These are phyloP conservation scores for Hippophae tibetana DNA, from an alignment of 306 rosid species.

Conservation along the genomic window DNA sequence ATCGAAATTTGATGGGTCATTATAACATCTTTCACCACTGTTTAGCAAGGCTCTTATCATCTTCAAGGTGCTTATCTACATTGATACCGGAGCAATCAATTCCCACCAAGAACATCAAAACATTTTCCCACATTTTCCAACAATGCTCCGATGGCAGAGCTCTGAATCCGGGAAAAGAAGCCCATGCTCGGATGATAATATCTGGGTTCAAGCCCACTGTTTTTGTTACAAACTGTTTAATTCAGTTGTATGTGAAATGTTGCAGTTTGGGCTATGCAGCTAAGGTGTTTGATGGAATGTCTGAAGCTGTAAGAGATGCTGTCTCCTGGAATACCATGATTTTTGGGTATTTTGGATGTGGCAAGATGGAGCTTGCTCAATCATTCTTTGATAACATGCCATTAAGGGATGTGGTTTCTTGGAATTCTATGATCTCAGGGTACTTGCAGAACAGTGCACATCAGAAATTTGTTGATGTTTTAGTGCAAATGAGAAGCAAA, in stretches of 20 bases:
- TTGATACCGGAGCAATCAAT: constrained; percentile 20
- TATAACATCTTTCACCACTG: constrained; percentile 17
- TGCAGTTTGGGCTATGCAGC: constrained; percentile 34
- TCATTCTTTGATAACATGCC: constrained; percentile 53
- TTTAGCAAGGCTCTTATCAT: constrained; percentile 9
- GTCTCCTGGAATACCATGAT: constrained; percentile 82
- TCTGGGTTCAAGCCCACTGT: constrained; percentile 64
- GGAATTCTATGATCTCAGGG: constrained; percentile 73
- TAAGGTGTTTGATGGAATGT: constrained; percentile 56
- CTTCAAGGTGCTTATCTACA: constrained; percentile 20
- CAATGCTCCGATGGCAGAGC: constrained; percentile 48
- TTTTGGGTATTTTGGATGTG: constrained; percentile 48
- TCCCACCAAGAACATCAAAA: constrained; percentile 33
- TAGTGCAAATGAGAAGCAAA: constrained; percentile 37
- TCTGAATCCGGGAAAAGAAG: constrained; percentile 53
- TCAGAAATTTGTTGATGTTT: constrained; percentile 29
- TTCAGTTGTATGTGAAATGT: constrained; percentile 51
- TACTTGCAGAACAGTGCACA: constrained; percentile 37
- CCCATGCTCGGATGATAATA: constrained; percentile 58
- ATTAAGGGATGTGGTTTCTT: constrained; percentile 61
- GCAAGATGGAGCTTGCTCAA: constrained; percentile 39
- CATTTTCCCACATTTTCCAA: constrained; percentile 67
- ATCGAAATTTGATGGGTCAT: constrained; percentile 6
- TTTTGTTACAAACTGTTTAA: constrained; percentile 59
- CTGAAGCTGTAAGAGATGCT: constrained; percentile 32